Evolutionary conservation across 306 rosid species (phyloP).

Genomic region (Cyclanthera cordifolia): DNA sequence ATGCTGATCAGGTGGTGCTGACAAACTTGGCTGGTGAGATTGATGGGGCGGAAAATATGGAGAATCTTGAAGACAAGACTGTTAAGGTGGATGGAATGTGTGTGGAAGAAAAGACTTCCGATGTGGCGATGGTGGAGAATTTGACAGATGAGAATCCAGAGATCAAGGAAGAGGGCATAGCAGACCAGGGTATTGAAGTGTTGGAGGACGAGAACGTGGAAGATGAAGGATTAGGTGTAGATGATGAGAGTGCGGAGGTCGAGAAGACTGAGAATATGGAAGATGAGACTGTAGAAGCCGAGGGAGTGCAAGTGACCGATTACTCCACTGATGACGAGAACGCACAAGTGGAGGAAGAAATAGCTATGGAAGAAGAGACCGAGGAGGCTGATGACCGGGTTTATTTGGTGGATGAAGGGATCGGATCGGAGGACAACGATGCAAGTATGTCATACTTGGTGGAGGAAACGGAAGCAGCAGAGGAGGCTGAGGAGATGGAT

Average conservation of each 20-base stretch:
- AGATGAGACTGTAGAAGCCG: slow-evolving; percentile 7
- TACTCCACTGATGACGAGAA: slow-evolving; percentile 15
- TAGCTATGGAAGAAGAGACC: slow-evolving; percentile 16
- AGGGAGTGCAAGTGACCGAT: slow-evolving; percentile 2
- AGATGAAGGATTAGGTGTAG: not conserved
- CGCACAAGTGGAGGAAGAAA: slow-evolving; percentile 19
- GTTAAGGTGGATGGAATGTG: not conserved
- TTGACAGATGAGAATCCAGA: slow-evolving; percentile 1
- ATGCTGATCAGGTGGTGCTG: slow-evolving; percentile 16
- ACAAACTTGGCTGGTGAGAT: slow-evolving; percentile 6
- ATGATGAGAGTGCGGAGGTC: not conserved
- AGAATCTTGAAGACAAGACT: slow-evolving; percentile 18
- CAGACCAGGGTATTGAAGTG: not conserved
- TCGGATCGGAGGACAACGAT: slow-evolving; percentile 24
- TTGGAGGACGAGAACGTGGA: slow-evolving; percentile 5
- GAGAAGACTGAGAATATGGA: slow-evolving; percentile 2
- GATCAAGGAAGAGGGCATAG: slow-evolving; percentile 3
- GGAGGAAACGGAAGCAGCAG: slow-evolving; percentile 28
- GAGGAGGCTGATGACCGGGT: slow-evolving; percentile 16
- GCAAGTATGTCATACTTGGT: slow-evolving; percentile 21
- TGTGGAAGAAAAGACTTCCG: slow-evolving; percentile 2
- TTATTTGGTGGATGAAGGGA: slow-evolving; percentile 25
- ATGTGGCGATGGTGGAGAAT: not conserved
- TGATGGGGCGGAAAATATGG: slow-evolving; percentile 15
- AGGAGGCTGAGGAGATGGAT: slow-evolving; percentile 34